Conservation (phyloP, 2,329 filamentous ascomycete genomes). For the Amylocarpus encephaloides region DNA sequence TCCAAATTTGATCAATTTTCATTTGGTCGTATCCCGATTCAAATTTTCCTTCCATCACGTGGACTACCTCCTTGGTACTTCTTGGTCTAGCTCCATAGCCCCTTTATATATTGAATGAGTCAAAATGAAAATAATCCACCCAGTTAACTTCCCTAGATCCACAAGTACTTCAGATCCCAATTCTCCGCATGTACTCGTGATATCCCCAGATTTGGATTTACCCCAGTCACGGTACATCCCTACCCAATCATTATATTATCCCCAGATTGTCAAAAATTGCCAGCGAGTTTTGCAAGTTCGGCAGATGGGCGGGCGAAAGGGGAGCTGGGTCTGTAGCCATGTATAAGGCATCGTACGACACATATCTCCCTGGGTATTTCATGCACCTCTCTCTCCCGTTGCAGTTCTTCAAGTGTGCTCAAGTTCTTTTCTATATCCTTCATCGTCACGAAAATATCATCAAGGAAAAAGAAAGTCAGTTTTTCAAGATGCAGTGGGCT, state of each 20-base stretch:
- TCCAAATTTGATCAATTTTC: too few species aligned
- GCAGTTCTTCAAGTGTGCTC: not conserved
- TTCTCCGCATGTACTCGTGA: too few species aligned
- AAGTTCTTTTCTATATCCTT: not conserved
- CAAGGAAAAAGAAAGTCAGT: not conserved
- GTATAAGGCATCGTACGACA: conserved; percentile 3
- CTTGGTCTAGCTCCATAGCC: too few species aligned
- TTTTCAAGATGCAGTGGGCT: conserved; percentile 32
- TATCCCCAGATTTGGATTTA: not conserved
- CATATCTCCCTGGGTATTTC: not conserved
- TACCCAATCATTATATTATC: conserved; percentile 1
- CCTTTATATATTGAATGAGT: too few species aligned
- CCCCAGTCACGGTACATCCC: not conserved
- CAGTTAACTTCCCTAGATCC: too few species aligned
- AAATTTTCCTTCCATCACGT: too few species aligned
- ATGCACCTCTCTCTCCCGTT: not conserved
- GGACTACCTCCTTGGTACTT: too few species aligned
- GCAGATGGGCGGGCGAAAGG: not conserved
- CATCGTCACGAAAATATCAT: conserved; percentile 3
- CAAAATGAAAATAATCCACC: too few species aligned
- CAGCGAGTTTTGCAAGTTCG: not conserved
- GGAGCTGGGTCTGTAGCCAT: not conserved
- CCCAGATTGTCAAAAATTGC: not conserved
- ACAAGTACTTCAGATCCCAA: too few species aligned
- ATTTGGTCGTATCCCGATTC: too few species aligned